Evolutionary conservation across 441 rosid species (phyloP), one percentile per base, ranked within the genome.

Genomic region (Viola pubescens): DNA sequence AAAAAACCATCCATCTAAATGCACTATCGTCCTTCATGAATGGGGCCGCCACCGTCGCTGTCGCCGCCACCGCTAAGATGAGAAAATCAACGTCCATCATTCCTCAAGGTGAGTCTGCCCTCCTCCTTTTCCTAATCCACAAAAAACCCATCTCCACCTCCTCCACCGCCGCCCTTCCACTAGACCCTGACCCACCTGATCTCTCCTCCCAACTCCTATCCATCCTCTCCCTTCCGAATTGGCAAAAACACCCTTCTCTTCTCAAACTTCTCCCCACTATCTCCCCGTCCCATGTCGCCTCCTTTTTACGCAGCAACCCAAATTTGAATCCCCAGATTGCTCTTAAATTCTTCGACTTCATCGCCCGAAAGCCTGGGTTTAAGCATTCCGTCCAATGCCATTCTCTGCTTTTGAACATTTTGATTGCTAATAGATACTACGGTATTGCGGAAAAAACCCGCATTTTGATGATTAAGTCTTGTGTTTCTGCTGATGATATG

Each of bases 311-410:
- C 13, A 48, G 11, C 19, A 64, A 73, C 10, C 75, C 72, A 61
- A 66, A 73, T 70, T 73, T 89, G 39, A 71, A 75, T 64, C 94
- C 94, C 46, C 77, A 71, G 40, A 80, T 71, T 11, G 89, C 94
- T 42, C 79, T 82, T 38, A 68, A 70, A 52, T 89, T 86, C 70
- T 86, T 85, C 56, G 60, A 75, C 11, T 84, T 84, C 77, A 59
- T 86, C 57, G 76, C 80, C 4, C 70, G 45, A 59, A 80, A 66
- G 9, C 77, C 80, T 11, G 69, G 70, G 7, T 89, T 81, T 65
- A 83, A 78, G 19, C 88, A 84, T 68, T 70, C 64, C 11, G 83
- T 84, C 1, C 74, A 69, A 13, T 81, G 94, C 4, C 76, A 75
- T 67, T 81, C 82, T 0, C 55, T 81, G 4, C 84, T 88, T 49